A percentile compares a stretch with the other conserved stretches of the same genome.
Conservation (phyloP, 2,329 filamentous ascomycete genomes). For the Sclerotinia glacialis region DNA sequence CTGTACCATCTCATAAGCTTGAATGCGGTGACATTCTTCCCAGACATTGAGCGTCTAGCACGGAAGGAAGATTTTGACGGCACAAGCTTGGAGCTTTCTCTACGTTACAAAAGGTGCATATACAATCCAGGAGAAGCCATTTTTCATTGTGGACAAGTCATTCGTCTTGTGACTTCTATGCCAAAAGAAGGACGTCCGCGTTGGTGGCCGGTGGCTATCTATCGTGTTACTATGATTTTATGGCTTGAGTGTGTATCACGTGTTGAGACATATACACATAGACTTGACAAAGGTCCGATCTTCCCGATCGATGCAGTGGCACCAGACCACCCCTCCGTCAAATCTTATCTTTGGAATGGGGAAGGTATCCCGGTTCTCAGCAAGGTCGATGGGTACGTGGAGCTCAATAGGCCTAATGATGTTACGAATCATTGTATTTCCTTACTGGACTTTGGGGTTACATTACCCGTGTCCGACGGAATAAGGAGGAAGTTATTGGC, state of each 20-base stretch:
- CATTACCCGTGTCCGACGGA: slow-evolving; percentile 53
- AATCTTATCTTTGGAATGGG: slow-evolving; percentile 51
- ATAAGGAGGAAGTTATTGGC: slow-evolving; percentile 53
- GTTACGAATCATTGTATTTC: slow-evolving; percentile 52
- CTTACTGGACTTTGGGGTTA: slow-evolving; percentile 51
- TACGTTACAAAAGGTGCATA: slow-evolving; percentile 62
- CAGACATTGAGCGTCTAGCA: slow-evolving; percentile 64
- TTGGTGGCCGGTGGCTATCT: slow-evolving; percentile 70
- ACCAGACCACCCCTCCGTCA: slow-evolving; percentile 50
- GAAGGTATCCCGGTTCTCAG: slow-evolving; percentile 53
- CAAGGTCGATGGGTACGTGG: slow-evolving; percentile 46
- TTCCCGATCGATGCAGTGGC: slow-evolving; percentile 52
- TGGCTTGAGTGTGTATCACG: slow-evolving; percentile 60
- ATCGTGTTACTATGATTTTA: slow-evolving; percentile 61
- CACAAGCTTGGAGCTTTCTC: slow-evolving; percentile 49
- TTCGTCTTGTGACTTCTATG: slow-evolving; percentile 60
- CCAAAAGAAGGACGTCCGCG: slow-evolving; percentile 57
- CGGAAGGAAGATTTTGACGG: slow-evolving; percentile 58
- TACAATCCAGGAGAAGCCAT: slow-evolving; percentile 61
- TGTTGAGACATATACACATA: slow-evolving; percentile 43
- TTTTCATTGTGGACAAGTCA: slow-evolving; percentile 66
- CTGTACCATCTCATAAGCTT: slow-evolving; percentile 70
- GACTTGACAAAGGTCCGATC: slow-evolving; percentile 40
- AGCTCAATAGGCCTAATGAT: slow-evolving; percentile 48
- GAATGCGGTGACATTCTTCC: slow-evolving; percentile 65